phyloP scores from a whole-genome alignment of 495 filamentous ascomycete species.

The Xylaria bambusicola region DNA sequence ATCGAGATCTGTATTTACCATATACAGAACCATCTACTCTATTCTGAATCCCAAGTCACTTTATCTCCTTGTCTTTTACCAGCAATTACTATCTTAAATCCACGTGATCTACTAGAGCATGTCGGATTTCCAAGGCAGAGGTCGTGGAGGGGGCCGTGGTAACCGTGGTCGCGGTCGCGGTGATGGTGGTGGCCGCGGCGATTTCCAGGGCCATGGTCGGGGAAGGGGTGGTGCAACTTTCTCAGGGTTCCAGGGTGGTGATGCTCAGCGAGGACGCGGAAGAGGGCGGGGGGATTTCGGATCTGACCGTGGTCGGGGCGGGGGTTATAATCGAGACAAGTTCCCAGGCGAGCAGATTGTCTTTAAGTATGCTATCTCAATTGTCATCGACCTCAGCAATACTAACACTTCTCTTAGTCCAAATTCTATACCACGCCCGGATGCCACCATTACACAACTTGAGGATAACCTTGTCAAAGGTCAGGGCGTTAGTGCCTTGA shows the following conservation, averaged over 20 bases:
- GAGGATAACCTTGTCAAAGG: slow-evolving; percentile 37
- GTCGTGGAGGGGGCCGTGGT: slow-evolving; percentile 29
- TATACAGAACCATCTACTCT: no score
- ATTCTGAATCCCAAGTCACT: no score
- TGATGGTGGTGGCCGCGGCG: slow-evolving; percentile 28
- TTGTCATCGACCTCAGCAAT: not conserved
- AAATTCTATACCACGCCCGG: slow-evolving; percentile 17
- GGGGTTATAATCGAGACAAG: slow-evolving; percentile 23
- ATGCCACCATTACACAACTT: slow-evolving; percentile 33
- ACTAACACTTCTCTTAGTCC: slow-evolving; percentile 11
- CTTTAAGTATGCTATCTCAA: slow-evolving; percentile 32
- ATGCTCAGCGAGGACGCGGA: slow-evolving; percentile 20
- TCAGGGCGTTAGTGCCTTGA: slow-evolving; percentile 9
- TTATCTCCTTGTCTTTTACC: not conserved
- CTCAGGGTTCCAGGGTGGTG: slow-evolving; percentile 23
- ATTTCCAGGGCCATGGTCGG: slow-evolving; percentile 23
- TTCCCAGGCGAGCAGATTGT: slow-evolving; percentile 24
- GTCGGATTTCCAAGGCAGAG: slow-evolving; percentile 21
- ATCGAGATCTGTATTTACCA: no score
- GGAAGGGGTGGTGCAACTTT: slow-evolving; percentile 27
- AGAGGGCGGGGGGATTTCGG: slow-evolving; percentile 19
- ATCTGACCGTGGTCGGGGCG: slow-evolving; percentile 20
- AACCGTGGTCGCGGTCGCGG: slow-evolving; percentile 20
- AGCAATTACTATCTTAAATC: not conserved
- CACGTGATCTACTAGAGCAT: not conserved